Percentiles rank a stretch among this genome's conserved stretches.
Evolutionary conservation across 2,329 filamentous ascomycete species (phyloP).

Genomic region (Xylaria hypoxylon): DNA sequence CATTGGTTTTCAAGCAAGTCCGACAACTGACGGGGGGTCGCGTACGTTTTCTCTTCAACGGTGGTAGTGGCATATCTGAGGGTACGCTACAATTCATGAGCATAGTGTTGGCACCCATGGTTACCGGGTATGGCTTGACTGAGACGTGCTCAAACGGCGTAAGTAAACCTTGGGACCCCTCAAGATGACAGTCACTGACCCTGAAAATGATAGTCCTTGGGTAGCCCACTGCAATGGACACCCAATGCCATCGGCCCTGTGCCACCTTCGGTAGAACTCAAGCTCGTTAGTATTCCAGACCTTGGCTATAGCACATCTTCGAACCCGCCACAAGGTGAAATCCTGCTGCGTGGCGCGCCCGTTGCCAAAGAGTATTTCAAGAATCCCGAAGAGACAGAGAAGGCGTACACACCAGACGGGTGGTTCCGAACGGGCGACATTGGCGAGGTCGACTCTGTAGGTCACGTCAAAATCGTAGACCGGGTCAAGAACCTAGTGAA

Average conservation of each 20-base stretch:
- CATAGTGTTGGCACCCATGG: conserved; percentile 92
- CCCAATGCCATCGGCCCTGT: conserved; percentile 81
- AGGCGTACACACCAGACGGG: conserved; percentile 81
- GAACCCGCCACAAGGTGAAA: conserved; percentile 87
- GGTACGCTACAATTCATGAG: conserved; percentile 93
- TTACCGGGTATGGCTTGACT: conserved; percentile 92
- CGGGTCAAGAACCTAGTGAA: conserved; percentile 99
- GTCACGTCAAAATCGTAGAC: conserved; percentile 89
- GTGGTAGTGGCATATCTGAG: conserved; percentile 88
- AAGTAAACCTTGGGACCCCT: conserved; percentile 2
- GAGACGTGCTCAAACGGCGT: conserved; percentile 86
- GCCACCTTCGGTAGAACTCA: conserved; percentile 82
- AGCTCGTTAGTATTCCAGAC: conserved; percentile 90
- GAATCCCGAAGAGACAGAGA: conserved; percentile 85
- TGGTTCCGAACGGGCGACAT: conserved; percentile 99
- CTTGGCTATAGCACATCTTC: conserved; percentile 84
- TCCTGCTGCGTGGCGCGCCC: conserved; percentile 83
- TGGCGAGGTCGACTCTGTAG: conserved; percentile 84
- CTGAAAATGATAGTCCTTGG: conserved; percentile 63
- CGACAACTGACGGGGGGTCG: conserved; percentile 89
- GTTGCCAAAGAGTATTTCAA: conserved; percentile 85
- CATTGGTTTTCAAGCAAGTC: conserved; percentile 90
- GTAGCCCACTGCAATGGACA: conserved; percentile 87
- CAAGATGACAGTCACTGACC: conserved; percentile 12
- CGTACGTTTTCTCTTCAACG: conserved; percentile 92